phyloP scores from a whole-genome alignment of 2,329 filamentous ascomycete species.

The Lasiodiplodia sp. region DNA sequence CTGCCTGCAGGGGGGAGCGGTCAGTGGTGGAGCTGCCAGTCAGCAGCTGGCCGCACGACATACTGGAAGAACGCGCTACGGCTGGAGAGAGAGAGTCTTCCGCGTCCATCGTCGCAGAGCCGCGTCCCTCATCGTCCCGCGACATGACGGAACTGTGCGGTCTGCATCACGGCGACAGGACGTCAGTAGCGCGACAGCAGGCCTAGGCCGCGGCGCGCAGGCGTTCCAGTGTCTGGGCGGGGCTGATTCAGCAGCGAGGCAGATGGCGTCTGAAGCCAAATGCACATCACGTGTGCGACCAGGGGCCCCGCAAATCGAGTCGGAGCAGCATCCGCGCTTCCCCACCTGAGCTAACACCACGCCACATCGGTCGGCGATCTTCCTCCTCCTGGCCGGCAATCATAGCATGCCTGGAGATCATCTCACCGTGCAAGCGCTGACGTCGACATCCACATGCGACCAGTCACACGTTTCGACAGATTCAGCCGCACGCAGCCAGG shows the following conservation, averaged over 20 bases:
- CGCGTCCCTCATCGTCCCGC: conserved; percentile 11
- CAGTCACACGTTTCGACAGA: no score
- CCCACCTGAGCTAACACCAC: no score
- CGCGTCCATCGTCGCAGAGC: conserved; percentile 12
- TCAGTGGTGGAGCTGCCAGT: conserved; percentile 10
- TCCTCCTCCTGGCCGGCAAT: no score
- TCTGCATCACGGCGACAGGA: conserved; percentile 22
- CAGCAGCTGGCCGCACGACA: neutral
- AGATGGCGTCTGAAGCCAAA: neutral
- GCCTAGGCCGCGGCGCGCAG: neutral
- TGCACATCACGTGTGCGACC: neutral
- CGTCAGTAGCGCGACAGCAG: conserved; percentile 2
- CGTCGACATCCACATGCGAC: no score
- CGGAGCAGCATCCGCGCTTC: no score
- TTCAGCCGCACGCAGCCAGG: no score
- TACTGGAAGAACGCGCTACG: conserved; percentile 12
- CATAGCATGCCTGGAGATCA: no score
- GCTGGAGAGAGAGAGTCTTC: neutral
- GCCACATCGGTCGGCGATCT: no score
- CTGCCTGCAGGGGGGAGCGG: conserved; percentile 4
- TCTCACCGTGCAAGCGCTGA: no score
- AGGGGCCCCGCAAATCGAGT: no score
- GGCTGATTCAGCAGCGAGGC: conserved; percentile 18
- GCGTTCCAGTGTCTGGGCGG: neutral
- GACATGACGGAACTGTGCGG: conserved; percentile 7